These are phyloP conservation scores for Aegilops longissima DNA, from an alignment of 176 grass and related monocot genomes.

Conservation along the genomic window DNA sequence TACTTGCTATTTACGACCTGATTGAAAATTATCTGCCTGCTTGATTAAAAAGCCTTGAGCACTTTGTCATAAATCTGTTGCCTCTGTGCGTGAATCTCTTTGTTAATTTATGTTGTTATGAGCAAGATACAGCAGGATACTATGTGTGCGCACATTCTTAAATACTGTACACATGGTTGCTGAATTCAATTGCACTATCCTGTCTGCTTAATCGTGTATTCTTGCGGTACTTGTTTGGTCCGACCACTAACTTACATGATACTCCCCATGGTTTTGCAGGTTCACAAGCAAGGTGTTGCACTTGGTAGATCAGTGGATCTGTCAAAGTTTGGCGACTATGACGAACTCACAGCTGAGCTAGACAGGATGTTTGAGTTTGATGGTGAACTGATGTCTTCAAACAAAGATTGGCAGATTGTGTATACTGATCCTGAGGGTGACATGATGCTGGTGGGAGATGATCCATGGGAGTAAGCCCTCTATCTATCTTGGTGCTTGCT, in stretches of 20 bases:
- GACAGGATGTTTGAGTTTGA: conserved; percentile 93
- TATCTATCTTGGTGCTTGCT: background rate
- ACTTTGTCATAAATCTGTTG: background rate
- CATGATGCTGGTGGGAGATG: conserved; percentile 99
- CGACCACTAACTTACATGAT: background rate
- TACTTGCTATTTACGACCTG: background rate
- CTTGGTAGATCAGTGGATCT: conserved; percentile 90
- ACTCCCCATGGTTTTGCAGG: conserved; percentile 42
- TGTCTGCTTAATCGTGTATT: background rate
- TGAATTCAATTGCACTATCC: background rate
- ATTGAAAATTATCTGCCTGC: background rate
- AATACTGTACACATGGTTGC: background rate
- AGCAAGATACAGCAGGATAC: background rate
- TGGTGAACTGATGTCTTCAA: conserved; percentile 58
- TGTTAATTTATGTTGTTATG: background rate
- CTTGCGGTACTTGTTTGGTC: background rate
- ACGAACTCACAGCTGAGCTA: conserved; percentile 65
- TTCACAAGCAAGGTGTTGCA: conserved; percentile 91
- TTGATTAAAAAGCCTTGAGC: background rate
- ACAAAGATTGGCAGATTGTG: conserved; percentile 77
- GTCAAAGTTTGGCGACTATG: conserved; percentile 79
- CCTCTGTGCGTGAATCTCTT: background rate
- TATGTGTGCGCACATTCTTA: background rate
- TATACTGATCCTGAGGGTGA: conserved; percentile 95
- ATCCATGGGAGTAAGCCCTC: conserved; percentile 85